A percentile compares a stretch with the other conserved stretches of the same genome.
These are phyloP conservation scores for Daldinia bambusicola DNA, from an alignment of 495 filamentous ascomycete species.

Conservation along the genomic window DNA sequence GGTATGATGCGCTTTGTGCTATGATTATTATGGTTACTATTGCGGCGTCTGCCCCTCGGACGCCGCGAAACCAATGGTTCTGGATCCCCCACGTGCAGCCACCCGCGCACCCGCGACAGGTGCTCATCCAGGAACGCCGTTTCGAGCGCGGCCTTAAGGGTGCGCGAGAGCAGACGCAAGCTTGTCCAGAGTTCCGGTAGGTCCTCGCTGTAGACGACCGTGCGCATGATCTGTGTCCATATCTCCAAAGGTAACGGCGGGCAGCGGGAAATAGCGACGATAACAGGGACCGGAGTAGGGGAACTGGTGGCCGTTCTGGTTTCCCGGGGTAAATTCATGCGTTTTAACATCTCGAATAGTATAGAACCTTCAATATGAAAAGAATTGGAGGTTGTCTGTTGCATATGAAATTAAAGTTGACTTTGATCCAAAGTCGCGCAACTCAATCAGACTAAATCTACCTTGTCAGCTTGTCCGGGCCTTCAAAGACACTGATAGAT, in stretches of 20 bases:
- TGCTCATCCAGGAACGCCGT: constrained; percentile 35
- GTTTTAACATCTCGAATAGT: constrained; percentile 10
- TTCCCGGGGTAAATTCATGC: constrained; percentile 21
- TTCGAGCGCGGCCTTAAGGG: constrained; percentile 31
- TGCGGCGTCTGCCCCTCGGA: background rate
- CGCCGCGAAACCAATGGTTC: background rate
- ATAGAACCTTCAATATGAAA: background rate
- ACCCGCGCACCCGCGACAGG: constrained; percentile 23
- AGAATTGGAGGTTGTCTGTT: background rate
- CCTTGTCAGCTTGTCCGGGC: background rate
- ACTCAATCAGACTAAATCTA: too few species aligned
- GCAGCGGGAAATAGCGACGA: constrained; percentile 14
- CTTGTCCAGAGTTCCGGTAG: constrained; percentile 24
- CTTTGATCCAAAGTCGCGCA: too few species aligned
- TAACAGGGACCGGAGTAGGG: background rate
- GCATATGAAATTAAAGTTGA: background rate
- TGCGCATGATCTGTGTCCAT: constrained; percentile 37
- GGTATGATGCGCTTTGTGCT: constrained; percentile 11
- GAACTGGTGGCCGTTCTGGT: background rate
- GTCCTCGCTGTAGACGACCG: constrained; percentile 20
- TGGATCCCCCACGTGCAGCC: constrained; percentile 30
- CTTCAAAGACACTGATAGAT: background rate
- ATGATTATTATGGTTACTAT: background rate
- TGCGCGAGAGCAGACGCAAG: constrained; percentile 30
- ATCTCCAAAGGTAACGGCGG: constrained; percentile 35